Base-by-base conservation (phyloP, 371 early-diverging fungal genomes). In the Mucor lusitanicus region DNA sequence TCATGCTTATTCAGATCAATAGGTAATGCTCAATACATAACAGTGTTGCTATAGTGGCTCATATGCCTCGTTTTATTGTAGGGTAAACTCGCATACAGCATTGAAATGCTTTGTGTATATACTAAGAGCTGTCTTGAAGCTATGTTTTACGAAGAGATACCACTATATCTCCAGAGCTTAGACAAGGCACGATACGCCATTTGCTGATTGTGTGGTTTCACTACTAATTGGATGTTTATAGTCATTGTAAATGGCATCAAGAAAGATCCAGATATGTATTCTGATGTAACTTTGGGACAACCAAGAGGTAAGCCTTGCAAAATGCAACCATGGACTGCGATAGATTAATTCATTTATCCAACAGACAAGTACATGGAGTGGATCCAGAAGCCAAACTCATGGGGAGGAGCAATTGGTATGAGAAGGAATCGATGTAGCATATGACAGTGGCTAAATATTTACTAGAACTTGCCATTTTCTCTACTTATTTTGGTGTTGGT, bases 371-470 rank as follows among this genome's bases (percentile, higher is more conserved):
- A 83, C 30, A 74, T 83, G 19, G 61, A 85, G 17, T 86, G 87
- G 88, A 88, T 88, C 55, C 69, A 65, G 57, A 78, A 72, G 40
- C 64, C 74, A 27, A 76, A 74, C 54, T 77, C 85, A 27, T 88
- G 88, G 88, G 88, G 88, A 59, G 88, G 88, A 2, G 88, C 87
- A 12, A 88, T 88, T 44, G 88, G 88, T 86, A 82, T 65, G 39
- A 1, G 35, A 32, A 61, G 2, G 0, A 33, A 44, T 21, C 9
- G 9, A 17, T 4, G 11, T 5, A 13, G 27, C 11, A 53, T 53
- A 9, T 46, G 21, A 21, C 46, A 21, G 0, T 21, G n/a, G 21
- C 21, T 46, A 4, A 46, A n/a, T 7, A 21, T 21, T 8, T 21
- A 46, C 30, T 64, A 86, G 88, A 88, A 54, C 60, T 88, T 7